phyloP scores from a whole-genome alignment of 768 basidiomycete species.

The Tulasnella sp. region DNA sequence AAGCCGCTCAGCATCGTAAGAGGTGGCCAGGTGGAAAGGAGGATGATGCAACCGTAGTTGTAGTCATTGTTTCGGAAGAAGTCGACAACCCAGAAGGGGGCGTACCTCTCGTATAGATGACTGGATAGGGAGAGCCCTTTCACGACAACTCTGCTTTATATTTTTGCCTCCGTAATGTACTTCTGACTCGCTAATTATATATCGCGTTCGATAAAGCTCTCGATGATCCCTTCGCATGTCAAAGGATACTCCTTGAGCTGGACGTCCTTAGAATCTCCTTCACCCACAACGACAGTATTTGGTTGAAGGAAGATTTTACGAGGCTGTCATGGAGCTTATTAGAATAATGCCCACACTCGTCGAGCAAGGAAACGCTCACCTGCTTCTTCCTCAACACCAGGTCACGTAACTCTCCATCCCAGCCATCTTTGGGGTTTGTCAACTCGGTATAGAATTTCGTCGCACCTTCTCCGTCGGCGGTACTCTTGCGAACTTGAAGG shows the following conservation, averaged over 20 bases:
- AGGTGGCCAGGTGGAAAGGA: slow-evolving; percentile 5
- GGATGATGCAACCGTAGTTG: slow-evolving; percentile 10
- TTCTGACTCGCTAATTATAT: slow-evolving; percentile 31
- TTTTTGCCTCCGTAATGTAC: not conserved
- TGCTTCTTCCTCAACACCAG: slow-evolving; percentile 69
- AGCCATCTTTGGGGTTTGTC: slow-evolving; percentile 58
- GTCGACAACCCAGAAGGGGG: not conserved
- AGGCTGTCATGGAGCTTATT: slow-evolving; percentile 36
- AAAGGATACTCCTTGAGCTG: slow-evolving; percentile 70
- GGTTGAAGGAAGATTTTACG: slow-evolving; percentile 77
- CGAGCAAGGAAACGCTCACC: slow-evolving; percentile 36
- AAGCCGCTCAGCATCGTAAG: not conserved
- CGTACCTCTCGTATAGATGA: slow-evolving; percentile 7
- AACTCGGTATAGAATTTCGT: slow-evolving; percentile 67
- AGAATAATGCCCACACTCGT: not conserved
- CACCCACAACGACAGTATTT: slow-evolving; percentile 58
- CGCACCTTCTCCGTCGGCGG: slow-evolving; percentile 74
- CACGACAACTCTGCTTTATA: not conserved
- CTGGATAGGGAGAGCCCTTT: not conserved
- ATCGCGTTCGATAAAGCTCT: slow-evolving; percentile 69
- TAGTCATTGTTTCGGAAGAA: slow-evolving; percentile 6
- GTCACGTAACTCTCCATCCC: slow-evolving; percentile 68
- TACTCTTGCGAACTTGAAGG: slow-evolving; percentile 76
- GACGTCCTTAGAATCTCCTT: slow-evolving; percentile 36
- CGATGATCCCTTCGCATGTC: slow-evolving; percentile 60